These are phyloP conservation scores for Ogataea nonfermentans DNA, from an alignment of 805 yeast genomes.

Conservation along the genomic window DNA sequence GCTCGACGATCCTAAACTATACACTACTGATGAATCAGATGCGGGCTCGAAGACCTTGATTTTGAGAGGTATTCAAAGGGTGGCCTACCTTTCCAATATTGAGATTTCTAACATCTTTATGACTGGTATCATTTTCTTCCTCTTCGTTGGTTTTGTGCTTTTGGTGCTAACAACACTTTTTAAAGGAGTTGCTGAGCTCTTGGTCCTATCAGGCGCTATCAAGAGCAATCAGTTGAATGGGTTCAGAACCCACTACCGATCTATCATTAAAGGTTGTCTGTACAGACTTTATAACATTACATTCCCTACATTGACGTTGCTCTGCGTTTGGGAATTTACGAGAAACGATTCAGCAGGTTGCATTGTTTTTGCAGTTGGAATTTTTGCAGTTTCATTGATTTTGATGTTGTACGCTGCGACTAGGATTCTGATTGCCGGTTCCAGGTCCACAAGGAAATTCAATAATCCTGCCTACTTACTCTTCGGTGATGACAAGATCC, in stretches of 20 bases:
- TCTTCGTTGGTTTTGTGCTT: constrained; percentile 69
- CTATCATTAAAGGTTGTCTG: constrained; percentile 83
- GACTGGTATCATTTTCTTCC: constrained; percentile 81
- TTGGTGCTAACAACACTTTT: constrained; percentile 55
- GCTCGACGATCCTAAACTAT: constrained; percentile 49
- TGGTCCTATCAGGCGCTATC: constrained; percentile 56
- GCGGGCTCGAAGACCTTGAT: constrained; percentile 70
- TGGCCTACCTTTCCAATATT: constrained; percentile 76
- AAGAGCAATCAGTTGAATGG: constrained; percentile 65
- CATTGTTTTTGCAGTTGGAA: constrained; percentile 72
- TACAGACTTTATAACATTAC: constrained; percentile 82
- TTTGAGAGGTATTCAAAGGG: constrained; percentile 89
- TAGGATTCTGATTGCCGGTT: constrained; percentile 73
- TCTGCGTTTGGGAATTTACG: constrained; percentile 89
- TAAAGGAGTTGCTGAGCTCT: constrained; percentile 68
- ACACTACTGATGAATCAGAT: constrained; percentile 70
- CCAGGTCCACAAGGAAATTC: constrained; percentile 65
- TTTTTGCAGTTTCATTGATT: constrained; percentile 55
- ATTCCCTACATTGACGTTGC: constrained; percentile 78
- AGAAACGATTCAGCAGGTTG: constrained; percentile 81
- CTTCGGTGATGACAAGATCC: constrained; percentile 75
- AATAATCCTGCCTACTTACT: constrained; percentile 90
- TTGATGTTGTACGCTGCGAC: constrained; percentile 70
- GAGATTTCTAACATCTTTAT: constrained; percentile 84
- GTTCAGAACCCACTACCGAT: constrained; percentile 79